A percentile compares a stretch with the other conserved stretches of the same genome.
These are phyloP conservation scores for Leccinum subatratum DNA, from an alignment of 1,284 basidiomycete species.

Conservation along the genomic window DNA sequence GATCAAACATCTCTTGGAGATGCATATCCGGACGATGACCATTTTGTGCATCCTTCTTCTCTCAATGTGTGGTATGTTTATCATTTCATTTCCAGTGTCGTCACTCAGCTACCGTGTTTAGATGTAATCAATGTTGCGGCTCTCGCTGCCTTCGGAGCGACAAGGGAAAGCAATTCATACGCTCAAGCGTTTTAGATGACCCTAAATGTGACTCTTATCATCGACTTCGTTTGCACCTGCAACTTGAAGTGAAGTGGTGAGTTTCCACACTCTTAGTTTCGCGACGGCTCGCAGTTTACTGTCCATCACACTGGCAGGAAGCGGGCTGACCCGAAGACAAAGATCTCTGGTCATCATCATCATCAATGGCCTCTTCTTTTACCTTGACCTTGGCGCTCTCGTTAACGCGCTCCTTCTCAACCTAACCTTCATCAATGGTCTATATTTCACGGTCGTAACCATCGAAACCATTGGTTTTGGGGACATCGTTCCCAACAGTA, in stretches of 20 bases:
- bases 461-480: constrained; percentile 80
- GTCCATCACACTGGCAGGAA: constrained; percentile 47
- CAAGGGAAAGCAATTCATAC: constrained; percentile 68
- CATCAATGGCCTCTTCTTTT: constrained; percentile 67
- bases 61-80: constrained; percentile 58
- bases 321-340: constrained; percentile 77
- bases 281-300: background rate
- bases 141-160: constrained; percentile 61
- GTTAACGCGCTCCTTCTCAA: constrained; percentile 56
- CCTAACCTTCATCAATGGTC: constrained; percentile 61
- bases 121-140: constrained; percentile 68
- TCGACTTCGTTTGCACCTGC: constrained; percentile 56
- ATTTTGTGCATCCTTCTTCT: constrained; percentile 60
- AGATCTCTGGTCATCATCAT: constrained; percentile 73
- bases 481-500: constrained; percentile 56
- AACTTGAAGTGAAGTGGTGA: constrained; percentile 66
- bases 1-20: constrained; percentile 69
- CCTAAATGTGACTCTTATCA: constrained; percentile 65
- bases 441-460: constrained; percentile 68
- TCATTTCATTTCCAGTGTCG: background rate
- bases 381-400: constrained; percentile 67
- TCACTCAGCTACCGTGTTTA: constrained; percentile 23
- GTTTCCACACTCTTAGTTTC: constrained; percentile 14
- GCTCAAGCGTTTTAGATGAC: constrained; percentile 79
- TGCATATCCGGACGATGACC: constrained; percentile 57